These are phyloP conservation scores for Geosiphon pyriformis DNA, from an alignment of 192 early-diverging fungal species.

Conservation along the genomic window DNA sequence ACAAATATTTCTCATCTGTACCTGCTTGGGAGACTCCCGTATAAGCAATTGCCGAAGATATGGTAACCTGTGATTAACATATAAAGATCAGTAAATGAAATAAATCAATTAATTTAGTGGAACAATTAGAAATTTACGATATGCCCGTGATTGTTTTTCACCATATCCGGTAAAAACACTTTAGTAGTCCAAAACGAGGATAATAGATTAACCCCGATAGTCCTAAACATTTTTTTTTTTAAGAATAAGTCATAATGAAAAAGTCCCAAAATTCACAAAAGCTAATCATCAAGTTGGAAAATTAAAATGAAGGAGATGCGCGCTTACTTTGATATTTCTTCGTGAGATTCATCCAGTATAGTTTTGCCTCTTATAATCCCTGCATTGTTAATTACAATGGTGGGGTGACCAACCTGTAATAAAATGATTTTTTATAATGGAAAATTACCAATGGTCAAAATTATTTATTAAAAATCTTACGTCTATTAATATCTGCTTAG, in stretches of 20 bases:
- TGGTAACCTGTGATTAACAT: constrained; percentile 27
- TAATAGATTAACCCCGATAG: constrained; percentile 65
- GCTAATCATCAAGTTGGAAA: neutral
- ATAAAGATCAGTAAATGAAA: neutral
- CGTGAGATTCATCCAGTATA: constrained; percentile 55
- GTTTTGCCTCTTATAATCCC: constrained; percentile 63
- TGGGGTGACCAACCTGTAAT: constrained; percentile 60
- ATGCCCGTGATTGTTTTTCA: constrained; percentile 67
- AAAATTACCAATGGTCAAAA: no score
- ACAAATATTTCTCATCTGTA: neutral
- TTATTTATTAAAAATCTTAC: constrained; percentile 13
- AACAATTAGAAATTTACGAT: constrained; percentile 53
- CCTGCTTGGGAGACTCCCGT: constrained; percentile 26
- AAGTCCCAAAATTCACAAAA: neutral
- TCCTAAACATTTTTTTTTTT: constrained; percentile 34
- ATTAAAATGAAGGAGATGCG: neutral
- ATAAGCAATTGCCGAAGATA: constrained; percentile 38
- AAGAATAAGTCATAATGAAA: constrained; percentile 1
- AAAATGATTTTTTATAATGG: no score
- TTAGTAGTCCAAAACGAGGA: constrained; percentile 71
- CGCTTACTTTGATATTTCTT: constrained; percentile 50
- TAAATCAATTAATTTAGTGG: neutral
- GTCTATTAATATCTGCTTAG: constrained; percentile 40
- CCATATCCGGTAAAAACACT: constrained; percentile 71
- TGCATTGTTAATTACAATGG: constrained; percentile 79